These are phyloP conservation scores for Nicotiana otophora DNA, from an alignment of 257 asterid species.

Conservation along the genomic window DNA sequence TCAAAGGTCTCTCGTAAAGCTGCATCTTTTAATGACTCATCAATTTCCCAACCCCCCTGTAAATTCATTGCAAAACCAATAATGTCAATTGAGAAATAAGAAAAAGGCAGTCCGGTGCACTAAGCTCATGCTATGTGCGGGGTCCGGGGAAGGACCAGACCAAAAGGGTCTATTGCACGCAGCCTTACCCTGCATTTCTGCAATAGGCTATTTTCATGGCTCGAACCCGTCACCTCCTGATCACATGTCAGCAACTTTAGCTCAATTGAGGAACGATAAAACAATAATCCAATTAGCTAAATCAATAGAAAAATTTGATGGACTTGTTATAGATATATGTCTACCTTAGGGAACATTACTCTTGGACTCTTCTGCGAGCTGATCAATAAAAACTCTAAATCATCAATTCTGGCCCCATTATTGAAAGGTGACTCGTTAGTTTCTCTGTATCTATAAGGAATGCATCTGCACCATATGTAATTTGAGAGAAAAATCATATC, in stretches of 20 bases:
- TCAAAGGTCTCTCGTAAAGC: slow-evolving; percentile 85
- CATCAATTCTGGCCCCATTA: slow-evolving; percentile 34
- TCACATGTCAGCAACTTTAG: too few relatives aligned
- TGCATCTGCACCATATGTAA: slow-evolving; percentile 51
- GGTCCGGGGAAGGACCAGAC: too few relatives aligned
- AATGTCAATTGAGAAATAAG: background rate
- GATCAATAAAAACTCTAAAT: slow-evolving; percentile 75
- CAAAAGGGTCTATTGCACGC: too few relatives aligned
- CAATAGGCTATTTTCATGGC: too few relatives aligned
- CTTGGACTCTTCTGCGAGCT: slow-evolving; percentile 83
- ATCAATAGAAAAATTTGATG: background rate
- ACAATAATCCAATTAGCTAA: background rate
- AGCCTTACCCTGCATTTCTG: too few relatives aligned
- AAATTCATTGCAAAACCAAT: slow-evolving; percentile 7
- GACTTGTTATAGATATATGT: background rate
- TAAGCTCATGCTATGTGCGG: too few relatives aligned
- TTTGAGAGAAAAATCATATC: slow-evolving; percentile 7
- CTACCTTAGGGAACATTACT: slow-evolving; percentile 97
- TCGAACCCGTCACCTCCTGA: too few relatives aligned
- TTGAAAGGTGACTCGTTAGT: slow-evolving; percentile 24
- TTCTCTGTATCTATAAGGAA: slow-evolving; percentile 63
- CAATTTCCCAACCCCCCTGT: slow-evolving; percentile 96
- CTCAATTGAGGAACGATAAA: background rate
- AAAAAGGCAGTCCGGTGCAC: background rate
- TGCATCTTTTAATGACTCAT: slow-evolving; percentile 75